Base-by-base conservation (phyloP, 305 asterid genomes). In the Euphrasia arctica region DNA sequence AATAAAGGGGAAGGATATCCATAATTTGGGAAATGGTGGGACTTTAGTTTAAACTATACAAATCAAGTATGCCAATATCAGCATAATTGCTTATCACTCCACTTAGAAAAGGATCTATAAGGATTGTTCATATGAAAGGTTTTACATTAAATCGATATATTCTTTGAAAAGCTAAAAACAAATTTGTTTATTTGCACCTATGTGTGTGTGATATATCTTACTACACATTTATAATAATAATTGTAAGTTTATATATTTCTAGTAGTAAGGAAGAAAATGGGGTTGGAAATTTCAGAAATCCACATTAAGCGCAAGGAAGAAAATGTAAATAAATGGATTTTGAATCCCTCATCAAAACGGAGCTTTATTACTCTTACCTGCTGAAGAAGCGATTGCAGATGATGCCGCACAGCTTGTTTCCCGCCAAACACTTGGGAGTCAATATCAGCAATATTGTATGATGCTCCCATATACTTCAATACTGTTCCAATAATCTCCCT, bases 401-500 rank as follows among this genome's bases (percentile, higher is more conserved):
- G 82, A 76, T 82, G 82, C 66, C 67, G 84, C 74, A 88, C 89
- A 0, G 95, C 96, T 36, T 66, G 65, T 74, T 75, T 86, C 64
- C 99, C 99, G 28, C 99, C 99, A 65, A 63, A 66, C 39, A 93
- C 90, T 70, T 90, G 82, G 56, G 85, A 75, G 73, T 80, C 80
- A 48, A 91, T 71, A 78, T 86, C 64, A 29, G 78, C 75, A 31
- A 95, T 83, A 79, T 93, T 93, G 59, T 93, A 93, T 25, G 99
- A 90, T 59, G 87, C 88, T 64, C 99, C 97, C 99, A 93, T 84
- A 69, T 62, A 66, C 78, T 88, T 93, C 78, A 93, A 70, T 54
- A 86, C 96, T 32, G 89, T 86, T 65, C 99, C 99, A 55, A 93
- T 75, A 67, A 93, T 82, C 81, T 90, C 99, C 71, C 97, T 77